These are phyloP conservation scores for Boletus albobrunnescens DNA, from an alignment of 1,284 basidiomycete species.

Conservation along the genomic window DNA sequence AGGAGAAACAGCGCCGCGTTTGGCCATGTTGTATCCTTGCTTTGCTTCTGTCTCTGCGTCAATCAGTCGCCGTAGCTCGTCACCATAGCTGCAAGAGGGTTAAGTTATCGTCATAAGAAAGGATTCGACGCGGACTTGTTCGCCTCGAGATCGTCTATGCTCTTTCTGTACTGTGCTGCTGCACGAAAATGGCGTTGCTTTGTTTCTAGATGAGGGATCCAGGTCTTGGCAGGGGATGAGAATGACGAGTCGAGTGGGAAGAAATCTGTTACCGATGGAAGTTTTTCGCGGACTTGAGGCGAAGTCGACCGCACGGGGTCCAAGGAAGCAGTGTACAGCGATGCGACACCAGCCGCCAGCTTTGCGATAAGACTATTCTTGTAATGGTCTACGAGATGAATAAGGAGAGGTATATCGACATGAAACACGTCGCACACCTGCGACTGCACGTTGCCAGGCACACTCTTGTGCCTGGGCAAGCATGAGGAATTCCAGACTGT, in stretches of 20 bases:
- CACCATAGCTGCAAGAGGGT: constrained; percentile 63
- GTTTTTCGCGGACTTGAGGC: constrained; percentile 43
- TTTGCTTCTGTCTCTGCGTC: constrained; percentile 69
- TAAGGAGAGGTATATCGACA: constrained; percentile 1
- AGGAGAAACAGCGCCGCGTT: constrained; percentile 56
- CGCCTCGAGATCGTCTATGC: constrained; percentile 85
- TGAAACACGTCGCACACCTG: constrained; percentile 48
- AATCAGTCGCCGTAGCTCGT: constrained; percentile 73
- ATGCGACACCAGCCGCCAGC: constrained; percentile 74
- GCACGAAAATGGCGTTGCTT: constrained; percentile 88
- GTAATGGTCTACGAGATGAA: constrained; percentile 51
- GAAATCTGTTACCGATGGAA: constrained; percentile 48
- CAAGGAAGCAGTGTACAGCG: constrained; percentile 62
- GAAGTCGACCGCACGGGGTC: constrained; percentile 49
- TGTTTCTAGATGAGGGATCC: constrained; percentile 78
- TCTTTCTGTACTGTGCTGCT: constrained; percentile 87
- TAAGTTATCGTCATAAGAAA: constrained; percentile 1
- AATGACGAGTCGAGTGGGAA: neutral
- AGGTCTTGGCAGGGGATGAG: constrained; percentile 50
- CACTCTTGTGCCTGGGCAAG: constrained; percentile 96
- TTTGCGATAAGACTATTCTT: constrained; percentile 88
- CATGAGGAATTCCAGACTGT: constrained; percentile 73
- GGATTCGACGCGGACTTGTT: constrained; percentile 49
- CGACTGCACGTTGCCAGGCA: constrained; percentile 89
- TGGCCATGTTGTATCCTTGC: constrained; percentile 69